These are phyloP conservation scores for Dothistroma pini DNA, from an alignment of 2,329 filamentous ascomycete species.

Conservation along the genomic window DNA sequence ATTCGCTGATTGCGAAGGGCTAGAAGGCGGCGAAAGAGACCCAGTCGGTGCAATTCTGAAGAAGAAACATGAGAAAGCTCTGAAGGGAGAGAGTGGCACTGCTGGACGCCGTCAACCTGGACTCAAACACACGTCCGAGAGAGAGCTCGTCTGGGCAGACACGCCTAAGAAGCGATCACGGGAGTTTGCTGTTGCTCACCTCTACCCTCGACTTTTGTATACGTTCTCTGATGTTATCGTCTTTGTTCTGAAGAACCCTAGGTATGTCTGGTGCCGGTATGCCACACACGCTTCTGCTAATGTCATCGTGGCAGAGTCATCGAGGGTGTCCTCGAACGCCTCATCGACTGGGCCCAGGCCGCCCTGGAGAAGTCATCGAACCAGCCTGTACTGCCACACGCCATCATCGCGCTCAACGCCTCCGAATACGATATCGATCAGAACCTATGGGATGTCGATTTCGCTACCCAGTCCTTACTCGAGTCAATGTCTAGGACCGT, in stretches of 20 bases:
- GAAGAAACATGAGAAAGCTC: neutral
- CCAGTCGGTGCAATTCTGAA: slow-evolving; percentile 28
- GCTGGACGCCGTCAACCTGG: neutral
- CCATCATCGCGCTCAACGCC: slow-evolving; percentile 51
- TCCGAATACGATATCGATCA: slow-evolving; percentile 33
- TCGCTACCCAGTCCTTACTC: slow-evolving; percentile 41
- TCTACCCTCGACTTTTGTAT: slow-evolving; percentile 39
- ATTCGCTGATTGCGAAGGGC: slow-evolving; percentile 50
- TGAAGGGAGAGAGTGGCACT: neutral
- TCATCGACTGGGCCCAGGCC: slow-evolving; percentile 48
- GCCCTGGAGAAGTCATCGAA: slow-evolving; percentile 51
- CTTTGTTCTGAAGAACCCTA: slow-evolving; percentile 36
- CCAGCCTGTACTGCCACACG: slow-evolving; percentile 52
- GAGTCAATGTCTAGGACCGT: slow-evolving; percentile 29
- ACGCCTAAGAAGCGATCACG: slow-evolving; percentile 22
- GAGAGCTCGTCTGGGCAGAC: slow-evolving; percentile 24
- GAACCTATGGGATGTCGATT: slow-evolving; percentile 44
- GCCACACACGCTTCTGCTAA: slow-evolving; percentile 7
- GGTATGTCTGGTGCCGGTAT: slow-evolving; percentile 17
- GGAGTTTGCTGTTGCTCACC: slow-evolving; percentile 33
- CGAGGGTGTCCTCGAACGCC: slow-evolving; percentile 41
- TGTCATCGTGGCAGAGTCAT: slow-evolving; percentile 34
- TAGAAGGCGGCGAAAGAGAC: slow-evolving; percentile 45
- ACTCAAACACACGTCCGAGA: slow-evolving; percentile 12
- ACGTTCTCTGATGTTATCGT: slow-evolving; percentile 40